Conservation (phyloP, 257 asterid genomes). For the Ajuga chamaepitys region DNA sequence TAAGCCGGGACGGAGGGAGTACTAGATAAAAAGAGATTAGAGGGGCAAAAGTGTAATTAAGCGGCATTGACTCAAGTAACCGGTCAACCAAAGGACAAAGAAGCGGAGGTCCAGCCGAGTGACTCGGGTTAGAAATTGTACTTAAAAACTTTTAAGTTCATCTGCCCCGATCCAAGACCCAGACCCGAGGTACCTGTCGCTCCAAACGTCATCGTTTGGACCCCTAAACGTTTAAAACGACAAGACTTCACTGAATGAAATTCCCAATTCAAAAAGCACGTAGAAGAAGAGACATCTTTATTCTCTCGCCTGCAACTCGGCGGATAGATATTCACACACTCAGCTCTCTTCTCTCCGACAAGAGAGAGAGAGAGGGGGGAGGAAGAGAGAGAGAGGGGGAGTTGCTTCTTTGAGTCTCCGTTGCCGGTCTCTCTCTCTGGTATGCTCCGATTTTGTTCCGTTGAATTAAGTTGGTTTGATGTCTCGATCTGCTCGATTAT, state of each 20-base stretch:
- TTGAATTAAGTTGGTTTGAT: conserved; percentile 17
- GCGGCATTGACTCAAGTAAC: neutral
- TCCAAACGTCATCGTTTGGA: neutral
- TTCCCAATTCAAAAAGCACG: conserved; percentile 13
- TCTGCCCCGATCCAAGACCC: conserved; percentile 4
- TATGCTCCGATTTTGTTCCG: conserved; percentile 26
- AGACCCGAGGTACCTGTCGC: neutral
- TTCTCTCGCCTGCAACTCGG: conserved; percentile 28
- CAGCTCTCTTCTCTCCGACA: conserved; percentile 31
- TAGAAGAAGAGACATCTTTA: conserved; percentile 14
- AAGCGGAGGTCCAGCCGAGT: conserved; percentile 13
- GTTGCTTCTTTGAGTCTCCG: conserved; percentile 12
- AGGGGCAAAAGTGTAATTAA: neutral
- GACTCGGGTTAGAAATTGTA: conserved; percentile 18
- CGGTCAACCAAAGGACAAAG: conserved; percentile 20
- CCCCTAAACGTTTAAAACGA: conserved; percentile 1
- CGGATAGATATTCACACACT: conserved; percentile 17
- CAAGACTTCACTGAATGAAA: conserved; percentile 18
- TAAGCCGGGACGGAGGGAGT: no score
- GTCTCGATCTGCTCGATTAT: conserved; percentile 28
- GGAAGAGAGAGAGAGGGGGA: conserved; percentile 2
- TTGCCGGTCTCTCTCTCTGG: conserved; percentile 26
- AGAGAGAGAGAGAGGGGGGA: conserved; percentile 12
- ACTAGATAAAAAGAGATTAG: no score
- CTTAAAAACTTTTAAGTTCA: neutral